Conservation (phyloP, 2,329 filamentous ascomycete species). For the Trichoderma sp. region DNA sequence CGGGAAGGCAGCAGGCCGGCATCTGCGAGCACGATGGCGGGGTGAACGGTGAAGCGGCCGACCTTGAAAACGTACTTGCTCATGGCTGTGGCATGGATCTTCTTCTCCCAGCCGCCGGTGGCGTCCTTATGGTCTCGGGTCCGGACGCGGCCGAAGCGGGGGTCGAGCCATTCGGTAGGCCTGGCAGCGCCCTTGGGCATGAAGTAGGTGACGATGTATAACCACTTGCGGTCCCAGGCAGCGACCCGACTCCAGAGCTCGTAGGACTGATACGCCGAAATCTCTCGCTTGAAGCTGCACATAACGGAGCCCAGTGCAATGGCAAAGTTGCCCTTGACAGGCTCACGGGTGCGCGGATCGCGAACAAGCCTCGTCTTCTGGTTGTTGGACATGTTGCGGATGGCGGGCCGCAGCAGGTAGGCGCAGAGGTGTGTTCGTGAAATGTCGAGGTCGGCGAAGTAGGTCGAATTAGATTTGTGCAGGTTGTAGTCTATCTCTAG, state of each 20-base stretch:
- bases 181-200: conserved; percentile 62
- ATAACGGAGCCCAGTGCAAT: conserved; percentile 73
- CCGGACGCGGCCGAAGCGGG: conserved; percentile 47
- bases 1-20: conserved; percentile 74
- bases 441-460: conserved; percentile 84
- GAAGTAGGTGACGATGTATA: conserved; percentile 76
- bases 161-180: conserved; percentile 57
- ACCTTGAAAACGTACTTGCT: conserved; percentile 85
- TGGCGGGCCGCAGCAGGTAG: conserved; percentile 63
- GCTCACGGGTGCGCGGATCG: conserved; percentile 51
- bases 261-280: conserved; percentile 67
- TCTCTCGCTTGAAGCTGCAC: conserved; percentile 74
- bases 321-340: conserved; percentile 56
- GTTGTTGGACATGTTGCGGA: conserved; percentile 56
- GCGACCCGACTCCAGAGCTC: conserved; percentile 74
- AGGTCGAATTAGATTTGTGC: conserved; percentile 82
- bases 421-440: conserved; percentile 79
- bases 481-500: conserved; percentile 86
- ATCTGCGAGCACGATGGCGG: conserved; percentile 71
- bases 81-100: conserved; percentile 70
- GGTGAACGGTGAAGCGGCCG: conserved; percentile 79
- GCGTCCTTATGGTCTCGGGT: conserved; percentile 44
- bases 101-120: conserved; percentile 57
- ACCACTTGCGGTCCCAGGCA: conserved; percentile 79
- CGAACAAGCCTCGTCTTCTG: conserved; percentile 52